Conservation (phyloP, 257 asterid species). For the Galeopsis tetrahit region DNA sequence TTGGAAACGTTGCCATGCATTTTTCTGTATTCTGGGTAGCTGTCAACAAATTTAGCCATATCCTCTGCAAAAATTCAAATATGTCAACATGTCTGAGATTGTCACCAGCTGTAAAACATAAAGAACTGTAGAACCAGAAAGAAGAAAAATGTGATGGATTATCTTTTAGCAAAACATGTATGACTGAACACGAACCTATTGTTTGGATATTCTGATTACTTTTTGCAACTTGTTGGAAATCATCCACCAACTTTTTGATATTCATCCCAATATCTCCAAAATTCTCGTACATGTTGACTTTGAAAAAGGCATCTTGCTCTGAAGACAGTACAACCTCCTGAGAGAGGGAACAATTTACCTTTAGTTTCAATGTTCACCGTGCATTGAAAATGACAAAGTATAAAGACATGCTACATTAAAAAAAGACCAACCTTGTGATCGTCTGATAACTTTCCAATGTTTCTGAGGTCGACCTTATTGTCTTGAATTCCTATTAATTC, state of each 20-base stretch:
- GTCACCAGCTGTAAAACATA: slow-evolving; percentile 9
- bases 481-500: slow-evolving; percentile 94
- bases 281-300: slow-evolving; percentile 88
- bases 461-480: slow-evolving; percentile 85
- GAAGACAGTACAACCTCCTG: slow-evolving; percentile 97
- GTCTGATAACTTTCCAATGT: slow-evolving; percentile 64
- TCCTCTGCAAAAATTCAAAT: slow-evolving; percentile 73
- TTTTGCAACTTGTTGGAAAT: slow-evolving; percentile 89
- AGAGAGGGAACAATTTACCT: slow-evolving; percentile 30
- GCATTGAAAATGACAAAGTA: slow-evolving; percentile 24
- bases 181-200: slow-evolving; percentile 66
- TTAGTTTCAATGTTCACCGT: slow-evolving; percentile 31
- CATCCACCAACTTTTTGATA: slow-evolving; percentile 94
- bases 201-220: slow-evolving; percentile 98
- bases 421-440: slow-evolving; percentile 79
- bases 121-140: slow-evolving; percentile 29
- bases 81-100: slow-evolving; percentile 31
- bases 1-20: slow-evolving; percentile 98
- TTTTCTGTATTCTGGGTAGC: slow-evolving; percentile 94
- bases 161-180: slow-evolving; percentile 26
- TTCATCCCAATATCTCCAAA: slow-evolving; percentile 99
- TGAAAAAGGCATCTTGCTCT: slow-evolving; percentile 96
- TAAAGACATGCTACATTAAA: slow-evolving; percentile 20
- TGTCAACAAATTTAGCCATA: slow-evolving; percentile 98
- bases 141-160: background rate